Evolutionary conservation across 352 stramenopile species (phyloP).

Genomic region (Globisporangium solare): DNA sequence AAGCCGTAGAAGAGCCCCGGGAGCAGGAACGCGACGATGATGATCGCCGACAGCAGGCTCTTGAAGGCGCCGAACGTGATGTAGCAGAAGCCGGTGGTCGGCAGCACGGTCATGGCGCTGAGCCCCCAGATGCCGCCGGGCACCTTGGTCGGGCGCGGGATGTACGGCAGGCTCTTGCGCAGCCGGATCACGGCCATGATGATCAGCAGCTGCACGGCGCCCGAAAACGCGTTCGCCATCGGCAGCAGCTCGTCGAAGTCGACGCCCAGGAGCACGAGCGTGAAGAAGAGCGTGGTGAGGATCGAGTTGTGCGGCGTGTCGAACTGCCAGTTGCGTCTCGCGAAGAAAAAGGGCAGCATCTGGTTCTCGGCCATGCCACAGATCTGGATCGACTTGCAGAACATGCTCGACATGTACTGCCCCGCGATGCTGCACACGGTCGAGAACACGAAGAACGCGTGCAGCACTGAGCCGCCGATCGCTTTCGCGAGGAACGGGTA

Average conservation of each 20-base stretch:
- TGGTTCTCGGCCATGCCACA: conserved; percentile 49
- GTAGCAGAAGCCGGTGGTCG: conserved; percentile 24
- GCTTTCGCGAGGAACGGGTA: conserved; percentile 70
- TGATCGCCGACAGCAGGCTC: conserved; percentile 20
- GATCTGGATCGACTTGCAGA: conserved; percentile 74
- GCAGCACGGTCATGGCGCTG: conserved; percentile 17
- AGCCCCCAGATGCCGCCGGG: conserved; percentile 25
- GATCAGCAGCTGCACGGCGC: conserved; percentile 80
- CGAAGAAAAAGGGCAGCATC: conserved; percentile 72
- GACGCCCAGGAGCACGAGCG: conserved; percentile 27
- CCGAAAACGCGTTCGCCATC: conserved; percentile 89
- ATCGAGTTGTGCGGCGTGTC: conserved; percentile 43
- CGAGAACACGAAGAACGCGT: conserved; percentile 63
- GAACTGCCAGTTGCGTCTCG: conserved; percentile 29
- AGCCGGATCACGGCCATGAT: conserved; percentile 87
- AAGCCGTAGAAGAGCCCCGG: conserved; percentile 28
- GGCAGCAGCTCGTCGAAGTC: conserved; percentile 67
- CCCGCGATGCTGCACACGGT: conserved; percentile 72
- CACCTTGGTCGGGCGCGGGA: conserved; percentile 49
- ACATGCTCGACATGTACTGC: conserved; percentile 85
- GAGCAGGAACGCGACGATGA: conserved; percentile 34
- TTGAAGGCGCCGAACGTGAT: conserved; percentile 29
- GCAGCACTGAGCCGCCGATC: conserved; percentile 64
- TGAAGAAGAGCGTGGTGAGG: conserved; percentile 28
- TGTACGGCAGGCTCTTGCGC: conserved; percentile 53